A percentile compares a stretch with the other conserved stretches of the same genome.
These are phyloP conservation scores for Phylloporus sp. DNA, from an alignment of 768 basidiomycete genomes.

Conservation along the genomic window DNA sequence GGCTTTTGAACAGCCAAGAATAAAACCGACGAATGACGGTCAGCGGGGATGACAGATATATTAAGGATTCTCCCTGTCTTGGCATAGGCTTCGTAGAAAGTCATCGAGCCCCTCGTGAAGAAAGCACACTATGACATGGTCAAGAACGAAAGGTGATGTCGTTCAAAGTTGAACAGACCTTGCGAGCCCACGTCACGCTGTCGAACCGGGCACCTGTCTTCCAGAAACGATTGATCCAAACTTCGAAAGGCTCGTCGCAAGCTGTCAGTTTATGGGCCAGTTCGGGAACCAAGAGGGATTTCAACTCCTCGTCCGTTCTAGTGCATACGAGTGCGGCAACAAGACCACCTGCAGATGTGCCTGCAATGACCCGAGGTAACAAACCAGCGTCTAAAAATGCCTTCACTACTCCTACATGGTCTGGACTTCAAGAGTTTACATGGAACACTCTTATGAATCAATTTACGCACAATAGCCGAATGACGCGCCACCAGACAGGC, in stretches of 20 bases:
- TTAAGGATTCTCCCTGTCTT: slow-evolving; percentile 91
- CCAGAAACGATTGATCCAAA: slow-evolving; percentile 72
- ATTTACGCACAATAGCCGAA: slow-evolving; percentile 81
- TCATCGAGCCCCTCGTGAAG: slow-evolving; percentile 90
- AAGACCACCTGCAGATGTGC: slow-evolving; percentile 90
- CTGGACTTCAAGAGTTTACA: slow-evolving; percentile 32
- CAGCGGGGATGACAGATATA: slow-evolving; percentile 87
- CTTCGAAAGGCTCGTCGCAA: slow-evolving; percentile 66
- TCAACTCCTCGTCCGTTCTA: slow-evolving; percentile 83
- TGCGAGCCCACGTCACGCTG: slow-evolving; percentile 81
- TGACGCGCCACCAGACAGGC: slow-evolving; percentile 92
- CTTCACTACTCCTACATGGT: slow-evolving; percentile 87
- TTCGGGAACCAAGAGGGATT: slow-evolving; percentile 68
- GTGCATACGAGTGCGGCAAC: slow-evolving; percentile 76
- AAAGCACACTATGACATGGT: slow-evolving; percentile 57
- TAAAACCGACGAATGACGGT: slow-evolving; percentile 69
- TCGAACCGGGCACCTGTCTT: slow-evolving; percentile 95
- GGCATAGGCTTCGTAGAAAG: slow-evolving; percentile 92
- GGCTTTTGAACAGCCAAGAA: not conserved
- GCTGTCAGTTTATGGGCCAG: slow-evolving; percentile 81
- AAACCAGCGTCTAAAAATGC: slow-evolving; percentile 85
- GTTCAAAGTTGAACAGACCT: slow-evolving; percentile 44
- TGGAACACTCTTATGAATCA: not conserved
- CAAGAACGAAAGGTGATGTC: not conserved
- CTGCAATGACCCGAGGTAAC: slow-evolving; percentile 88